Conservation (phyloP, 371 early-diverging fungal genomes). For the Mortierella sp. region DNA sequence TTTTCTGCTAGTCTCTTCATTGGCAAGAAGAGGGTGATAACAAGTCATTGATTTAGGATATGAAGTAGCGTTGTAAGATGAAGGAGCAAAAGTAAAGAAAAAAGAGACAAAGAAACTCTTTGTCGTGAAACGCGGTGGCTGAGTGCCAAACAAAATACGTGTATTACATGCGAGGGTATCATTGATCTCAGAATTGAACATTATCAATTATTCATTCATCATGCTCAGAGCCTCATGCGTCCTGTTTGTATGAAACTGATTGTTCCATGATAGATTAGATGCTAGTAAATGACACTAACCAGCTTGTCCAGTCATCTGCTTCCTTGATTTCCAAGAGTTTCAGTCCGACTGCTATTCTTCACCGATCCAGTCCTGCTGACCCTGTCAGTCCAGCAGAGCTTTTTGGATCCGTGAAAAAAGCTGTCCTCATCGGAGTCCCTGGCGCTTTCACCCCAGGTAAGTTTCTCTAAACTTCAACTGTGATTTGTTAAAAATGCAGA, state of each 20-base stretch:
- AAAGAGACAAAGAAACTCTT: too few species aligned
- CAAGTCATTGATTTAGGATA: too few species aligned
- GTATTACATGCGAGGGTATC: slow-evolving; percentile 8
- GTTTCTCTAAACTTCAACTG: not conserved
- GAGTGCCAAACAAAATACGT: not conserved
- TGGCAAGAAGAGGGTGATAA: too few species aligned
- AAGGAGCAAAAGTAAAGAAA: too few species aligned
- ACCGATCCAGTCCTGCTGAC: slow-evolving; percentile 60
- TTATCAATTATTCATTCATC: not conserved
- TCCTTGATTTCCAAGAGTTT: slow-evolving; percentile 45
- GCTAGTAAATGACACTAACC: not conserved
- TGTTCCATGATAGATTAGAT: not conserved
- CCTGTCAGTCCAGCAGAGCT: slow-evolving; percentile 59
- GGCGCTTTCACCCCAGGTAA: slow-evolving; percentile 75
- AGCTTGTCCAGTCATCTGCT: not conserved
- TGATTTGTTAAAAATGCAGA: not conserved
- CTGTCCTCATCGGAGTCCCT: slow-evolving; percentile 70
- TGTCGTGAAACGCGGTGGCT: not conserved
- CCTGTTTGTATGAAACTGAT: slow-evolving; percentile 1
- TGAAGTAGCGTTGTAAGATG: too few species aligned
- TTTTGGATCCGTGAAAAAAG: slow-evolving; percentile 61
- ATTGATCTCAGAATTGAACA: not conserved
- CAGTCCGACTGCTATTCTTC: slow-evolving; percentile 57
- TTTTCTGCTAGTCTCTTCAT: too few species aligned
- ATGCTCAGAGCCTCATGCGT: slow-evolving; percentile 9